Base-by-base conservation (phyloP, 768 basidiomycete genomes). In the Russula brevipes region DNA sequence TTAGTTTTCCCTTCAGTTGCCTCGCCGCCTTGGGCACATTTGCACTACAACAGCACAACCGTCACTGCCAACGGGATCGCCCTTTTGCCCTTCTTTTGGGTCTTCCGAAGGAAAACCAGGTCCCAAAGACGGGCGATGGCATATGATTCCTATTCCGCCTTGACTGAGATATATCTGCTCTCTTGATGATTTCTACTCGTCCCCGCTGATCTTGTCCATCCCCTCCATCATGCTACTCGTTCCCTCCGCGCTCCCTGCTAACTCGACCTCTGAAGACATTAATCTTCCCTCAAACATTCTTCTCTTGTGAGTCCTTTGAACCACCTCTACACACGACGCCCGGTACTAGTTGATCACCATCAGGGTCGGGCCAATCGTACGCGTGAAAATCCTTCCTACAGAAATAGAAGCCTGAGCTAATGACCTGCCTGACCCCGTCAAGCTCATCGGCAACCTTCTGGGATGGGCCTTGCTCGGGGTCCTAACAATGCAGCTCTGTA, bases 401-500 rank as follows among this genome's bases (percentile, higher is more conserved):
- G n/a, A 3, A 14, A 46, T n/a, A 19, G 54, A 30, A 39, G 11
- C 53, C 35, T 60, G 42, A 38, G 9, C 44, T 47, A 33, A 54
- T 54, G 24, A 31, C 5, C 17, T 31, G 33, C 33, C 24, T 54
- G 14, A 24, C 33, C 8, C 31, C 47, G 16, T 33, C 4, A 41
- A 61, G 60, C 30, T 61, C 12, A 24, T 61, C n/a, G 60, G 60
- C 39, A 50, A 42, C 47, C 33, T 61, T 30, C 0, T 42, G n/a
- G 19, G 33, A 38, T 61, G 54, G 54, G 6, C 50, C 12, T 56
- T 61, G 50, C 33, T 61, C 12, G 60, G 60, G n/a, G 7, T 42
- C 6, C 36, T 61, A 7, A 61, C 54, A 2, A 44, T 61, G 60
- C 60, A 61, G 19, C 17, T 56, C 16, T 61, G 60, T 61, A 19